These are phyloP conservation scores for Aspergillus fumigatus DNA, from an alignment of 2,329 filamentous ascomycete species.

Conservation along the genomic window DNA sequence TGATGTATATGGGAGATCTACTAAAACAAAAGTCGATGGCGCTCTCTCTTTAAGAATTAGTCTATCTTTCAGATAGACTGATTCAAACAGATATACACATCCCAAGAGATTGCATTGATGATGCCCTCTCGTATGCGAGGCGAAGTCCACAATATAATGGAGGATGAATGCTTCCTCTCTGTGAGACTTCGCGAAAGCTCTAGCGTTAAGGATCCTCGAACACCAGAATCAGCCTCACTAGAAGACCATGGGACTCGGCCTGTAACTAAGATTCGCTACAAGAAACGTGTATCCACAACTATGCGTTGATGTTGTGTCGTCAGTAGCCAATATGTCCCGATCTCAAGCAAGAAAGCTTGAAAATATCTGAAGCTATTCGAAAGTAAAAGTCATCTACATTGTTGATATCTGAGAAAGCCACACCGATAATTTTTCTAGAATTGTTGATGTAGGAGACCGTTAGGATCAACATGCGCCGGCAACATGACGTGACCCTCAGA, in stretches of 20 bases:
- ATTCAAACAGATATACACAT: not conserved
- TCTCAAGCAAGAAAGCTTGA: not conserved
- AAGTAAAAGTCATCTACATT: not conserved
- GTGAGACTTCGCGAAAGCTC: not conserved
- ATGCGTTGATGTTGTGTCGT: not conserved
- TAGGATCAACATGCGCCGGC: not conserved
- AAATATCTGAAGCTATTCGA: not conserved
- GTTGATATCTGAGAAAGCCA: not conserved
- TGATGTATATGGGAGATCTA: slow-evolving; percentile 20
- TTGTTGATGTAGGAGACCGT: not conserved
- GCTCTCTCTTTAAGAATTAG: not conserved
- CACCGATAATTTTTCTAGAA: too few relatives aligned
- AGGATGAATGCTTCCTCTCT: not conserved
- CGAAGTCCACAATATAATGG: not conserved
- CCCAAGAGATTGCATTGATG: not conserved
- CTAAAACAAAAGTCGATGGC: not conserved
- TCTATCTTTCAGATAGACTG: not conserved
- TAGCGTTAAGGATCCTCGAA: not conserved
- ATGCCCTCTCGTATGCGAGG: too few relatives aligned
- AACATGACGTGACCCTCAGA: slow-evolving; percentile 15
- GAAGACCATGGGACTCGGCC: too few relatives aligned
- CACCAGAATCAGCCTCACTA: not conserved
- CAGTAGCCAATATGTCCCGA: not conserved
- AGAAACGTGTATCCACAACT: too few relatives aligned
- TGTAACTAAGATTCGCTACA: too few relatives aligned